Percentiles rank a stretch among this genome's conserved stretches.
phyloP scores from a whole-genome alignment of 75 land plant genomes.

The Cunninghamia lanceolata region DNA sequence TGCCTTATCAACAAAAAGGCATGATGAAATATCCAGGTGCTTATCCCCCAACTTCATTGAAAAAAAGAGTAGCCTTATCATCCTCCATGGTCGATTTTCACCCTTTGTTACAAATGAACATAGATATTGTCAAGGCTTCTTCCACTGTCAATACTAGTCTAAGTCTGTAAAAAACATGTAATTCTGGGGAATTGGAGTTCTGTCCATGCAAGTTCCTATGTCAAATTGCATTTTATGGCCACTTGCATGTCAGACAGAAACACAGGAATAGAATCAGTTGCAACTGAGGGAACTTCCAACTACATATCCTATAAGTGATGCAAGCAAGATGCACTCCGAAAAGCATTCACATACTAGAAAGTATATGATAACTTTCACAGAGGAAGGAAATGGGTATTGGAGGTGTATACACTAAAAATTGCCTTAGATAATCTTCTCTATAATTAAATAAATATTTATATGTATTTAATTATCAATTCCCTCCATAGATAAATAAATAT shows the following conservation, averaged over 20 bases:
- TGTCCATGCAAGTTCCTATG: not conserved
- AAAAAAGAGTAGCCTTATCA: not conserved
- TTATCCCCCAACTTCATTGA: not conserved
- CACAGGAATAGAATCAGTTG: not conserved
- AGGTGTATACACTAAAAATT: constrained; percentile 57
- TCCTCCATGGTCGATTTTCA: constrained; percentile 16
- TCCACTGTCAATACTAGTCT: not conserved
- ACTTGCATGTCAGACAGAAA: not conserved
- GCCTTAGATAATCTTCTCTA: no score
- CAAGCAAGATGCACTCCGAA: not conserved
- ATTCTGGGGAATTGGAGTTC: constrained; percentile 7
- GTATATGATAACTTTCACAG: not conserved
- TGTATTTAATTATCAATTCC: no score
- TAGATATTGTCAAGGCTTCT: not conserved
- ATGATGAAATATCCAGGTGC: not conserved
- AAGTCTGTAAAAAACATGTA: not conserved
- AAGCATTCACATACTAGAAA: not conserved
- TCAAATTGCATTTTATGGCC: not conserved
- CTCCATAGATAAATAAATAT: no score
- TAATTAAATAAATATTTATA: no score
- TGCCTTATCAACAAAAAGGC: constrained; percentile 30
- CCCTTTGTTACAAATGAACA: constrained; percentile 6
- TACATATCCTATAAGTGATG: not conserved
- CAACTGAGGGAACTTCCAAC: not conserved
- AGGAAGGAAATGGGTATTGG: constrained; percentile 8